Base-by-base conservation (phyloP, 225 moss, liverwort and hornwort genomes). In the Physcomitrium patens region DNA sequence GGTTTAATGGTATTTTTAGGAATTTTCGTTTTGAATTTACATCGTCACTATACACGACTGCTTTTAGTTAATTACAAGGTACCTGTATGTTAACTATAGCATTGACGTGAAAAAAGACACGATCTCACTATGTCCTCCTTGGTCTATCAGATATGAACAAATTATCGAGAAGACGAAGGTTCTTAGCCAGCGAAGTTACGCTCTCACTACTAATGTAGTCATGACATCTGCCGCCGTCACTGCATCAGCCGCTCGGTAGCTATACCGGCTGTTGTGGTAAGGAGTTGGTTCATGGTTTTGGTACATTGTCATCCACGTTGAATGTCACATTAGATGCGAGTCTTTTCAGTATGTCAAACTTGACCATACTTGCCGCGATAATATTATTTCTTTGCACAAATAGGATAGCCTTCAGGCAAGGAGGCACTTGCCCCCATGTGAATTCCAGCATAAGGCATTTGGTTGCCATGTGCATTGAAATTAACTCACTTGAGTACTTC, bases 151-250 rank as follows among this genome's bases (percentile, higher is more conserved):
- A 82, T 95, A 99, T 51, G 97, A 99, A 75, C 82, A 99, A 80
- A 99, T 95, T 28, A 84, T 84, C 64, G 84, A 84, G 84, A 84
- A 84, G 74, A 84, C 84, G 12, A 84, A 84, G 74, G 56, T 74
- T 57, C 77, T 84, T 42, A 80, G 84, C 51, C 84, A 84, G 77
- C 86, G 97, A 77, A 95, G 97, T 84, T 94, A 94, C 57, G 71
- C 89, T 60, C 93, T 99, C 12, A 80, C 94, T 43, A 87, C 82
- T 73, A 99, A 91, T 78, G 97, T 99, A 20, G 89, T 91, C 20
- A 77, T 89, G 76, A 85, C 91, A 72, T 86, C 91, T 70, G 85
- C 90, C 60, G 82, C 92, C 65, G 88, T 86, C 60, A 89, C 87
- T 76, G 88, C 88, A 79, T 84, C 88, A 52, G 76, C 79, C 51